These are phyloP conservation scores for Xylariaceae sp. DNA, from an alignment of 2,329 filamentous ascomycete genomes.

Conservation along the genomic window DNA sequence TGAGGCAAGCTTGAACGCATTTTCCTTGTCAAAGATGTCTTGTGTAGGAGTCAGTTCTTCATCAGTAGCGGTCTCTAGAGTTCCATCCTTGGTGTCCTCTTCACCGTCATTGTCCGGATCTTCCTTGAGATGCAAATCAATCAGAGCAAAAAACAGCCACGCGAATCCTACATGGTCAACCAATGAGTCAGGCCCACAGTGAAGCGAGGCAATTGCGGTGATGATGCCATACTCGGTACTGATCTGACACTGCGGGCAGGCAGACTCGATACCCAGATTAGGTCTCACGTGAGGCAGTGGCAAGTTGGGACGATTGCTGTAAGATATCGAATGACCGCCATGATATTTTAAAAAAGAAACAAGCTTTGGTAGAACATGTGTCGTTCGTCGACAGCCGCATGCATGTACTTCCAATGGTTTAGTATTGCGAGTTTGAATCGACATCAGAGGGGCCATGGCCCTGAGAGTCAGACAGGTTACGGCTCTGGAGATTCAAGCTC, in stretches of 20 bases:
- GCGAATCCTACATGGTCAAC: background rate
- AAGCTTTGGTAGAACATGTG: slow-evolving; percentile 5
- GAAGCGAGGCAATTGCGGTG: slow-evolving; percentile 2
- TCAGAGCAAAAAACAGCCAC: background rate
- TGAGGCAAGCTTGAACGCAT: background rate
- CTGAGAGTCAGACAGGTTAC: too few species aligned
- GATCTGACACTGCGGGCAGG: slow-evolving; percentile 5
- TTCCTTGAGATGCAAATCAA: background rate
- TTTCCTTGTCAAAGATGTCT: background rate
- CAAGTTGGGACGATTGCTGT: background rate
- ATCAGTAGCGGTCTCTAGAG: background rate
- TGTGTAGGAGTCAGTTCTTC: background rate
- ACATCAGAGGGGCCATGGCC: too few species aligned
- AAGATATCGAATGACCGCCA: background rate
- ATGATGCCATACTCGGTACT: slow-evolving; percentile 4
- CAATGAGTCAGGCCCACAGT: slow-evolving; percentile 1
- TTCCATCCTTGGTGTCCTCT: background rate
- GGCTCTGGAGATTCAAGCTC: too few species aligned
- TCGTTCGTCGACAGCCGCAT: slow-evolving; percentile 4
- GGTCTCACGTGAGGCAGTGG: background rate
- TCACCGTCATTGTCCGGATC: background rate
- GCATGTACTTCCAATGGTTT: background rate
- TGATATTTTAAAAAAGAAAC: slow-evolving; percentile 1
- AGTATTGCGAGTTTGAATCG: too few species aligned
- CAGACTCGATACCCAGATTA: background rate